A percentile compares a stretch with the other conserved stretches of the same genome.
Evolutionary conservation across 2,329 filamentous ascomycete genomes (phyloP).

Genomic region (Aspergillus uvarum): DNA sequence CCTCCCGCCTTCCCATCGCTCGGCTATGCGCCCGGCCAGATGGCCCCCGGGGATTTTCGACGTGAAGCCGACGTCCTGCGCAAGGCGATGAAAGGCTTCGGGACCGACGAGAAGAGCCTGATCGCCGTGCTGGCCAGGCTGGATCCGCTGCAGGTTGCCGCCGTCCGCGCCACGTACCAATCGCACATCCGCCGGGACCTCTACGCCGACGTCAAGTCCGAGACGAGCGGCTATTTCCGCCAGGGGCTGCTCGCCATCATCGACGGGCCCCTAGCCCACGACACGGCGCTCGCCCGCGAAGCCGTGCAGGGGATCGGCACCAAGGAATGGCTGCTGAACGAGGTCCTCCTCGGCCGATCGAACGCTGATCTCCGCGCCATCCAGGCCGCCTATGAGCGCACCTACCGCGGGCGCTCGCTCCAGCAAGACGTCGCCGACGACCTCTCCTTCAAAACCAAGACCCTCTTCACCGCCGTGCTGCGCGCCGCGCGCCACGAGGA

Average conservation of each 20-base stretch:
- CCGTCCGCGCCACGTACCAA: conserved; percentile 67
- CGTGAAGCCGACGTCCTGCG: conserved; percentile 70
- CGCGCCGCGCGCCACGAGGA: conserved; percentile 75
- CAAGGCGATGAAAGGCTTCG: conserved; percentile 67
- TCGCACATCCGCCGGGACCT: conserved; percentile 65
- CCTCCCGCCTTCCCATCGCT: conserved; percentile 63
- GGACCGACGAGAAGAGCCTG: no score
- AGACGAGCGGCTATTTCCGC: conserved; percentile 73
- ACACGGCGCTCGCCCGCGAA: conserved; percentile 68
- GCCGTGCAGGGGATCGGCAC: conserved; percentile 80
- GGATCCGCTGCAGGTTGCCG: conserved; percentile 74
- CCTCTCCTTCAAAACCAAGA: conserved; percentile 80
- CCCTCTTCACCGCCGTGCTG: conserved; percentile 80
- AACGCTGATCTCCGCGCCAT: conserved; percentile 89
- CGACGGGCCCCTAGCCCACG: conserved; percentile 75
- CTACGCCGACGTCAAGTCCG: conserved; percentile 71
- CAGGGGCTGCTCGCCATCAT: conserved; percentile 72
- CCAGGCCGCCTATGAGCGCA: conserved; percentile 71
- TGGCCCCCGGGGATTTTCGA: conserved; percentile 65
- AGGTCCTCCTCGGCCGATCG: conserved; percentile 75
- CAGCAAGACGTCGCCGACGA: conserved; percentile 74
- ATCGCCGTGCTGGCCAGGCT: conserved; percentile 65
- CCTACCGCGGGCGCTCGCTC: conserved; percentile 61
- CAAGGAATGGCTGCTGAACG: conserved; percentile 81
- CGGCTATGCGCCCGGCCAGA: conserved; percentile 72